Conservation (phyloP, 208 protist species). For the Vickermania spadyakhi region DNA sequence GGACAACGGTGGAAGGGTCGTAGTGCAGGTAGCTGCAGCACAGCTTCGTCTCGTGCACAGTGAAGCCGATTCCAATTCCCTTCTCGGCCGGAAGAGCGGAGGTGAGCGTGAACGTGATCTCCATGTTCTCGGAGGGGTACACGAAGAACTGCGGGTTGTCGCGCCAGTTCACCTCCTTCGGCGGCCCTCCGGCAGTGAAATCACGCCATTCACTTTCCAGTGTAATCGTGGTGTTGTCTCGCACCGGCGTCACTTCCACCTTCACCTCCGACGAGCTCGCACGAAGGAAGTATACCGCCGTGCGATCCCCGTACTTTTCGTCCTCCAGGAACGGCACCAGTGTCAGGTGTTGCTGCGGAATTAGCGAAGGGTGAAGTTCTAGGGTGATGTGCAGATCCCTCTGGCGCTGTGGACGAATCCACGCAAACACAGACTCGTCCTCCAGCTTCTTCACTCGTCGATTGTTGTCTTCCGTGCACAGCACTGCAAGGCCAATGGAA, state of each 20-base stretch:
- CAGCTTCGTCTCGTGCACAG: slow-evolving; percentile 39
- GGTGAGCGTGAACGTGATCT: slow-evolving; percentile 42
- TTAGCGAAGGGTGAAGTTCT: not conserved
- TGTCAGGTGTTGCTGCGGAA: slow-evolving; percentile 14
- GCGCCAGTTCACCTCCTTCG: slow-evolving; percentile 52
- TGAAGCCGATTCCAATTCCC: slow-evolving; percentile 43
- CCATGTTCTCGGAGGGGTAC: slow-evolving; percentile 50
- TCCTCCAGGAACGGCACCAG: slow-evolving; percentile 33
- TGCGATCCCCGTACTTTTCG: slow-evolving; percentile 8
- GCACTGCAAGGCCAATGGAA: slow-evolving; percentile 45
- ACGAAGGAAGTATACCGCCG: slow-evolving; percentile 25
- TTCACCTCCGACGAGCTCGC: slow-evolving; percentile 16
- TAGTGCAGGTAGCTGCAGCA: slow-evolving; percentile 67
- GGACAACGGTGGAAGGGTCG: slow-evolving; percentile 42
- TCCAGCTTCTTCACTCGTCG: slow-evolving; percentile 24
- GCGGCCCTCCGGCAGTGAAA: slow-evolving; percentile 34
- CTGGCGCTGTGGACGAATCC: slow-evolving; percentile 9
- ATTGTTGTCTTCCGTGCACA: slow-evolving; percentile 44
- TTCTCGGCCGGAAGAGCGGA: slow-evolving; percentile 7
- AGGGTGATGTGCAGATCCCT: slow-evolving; percentile 26
- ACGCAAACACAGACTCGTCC: slow-evolving; percentile 23
- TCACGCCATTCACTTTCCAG: slow-evolving; percentile 49
- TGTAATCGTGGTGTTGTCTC: slow-evolving; percentile 15
- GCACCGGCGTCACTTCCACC: slow-evolving; percentile 21
- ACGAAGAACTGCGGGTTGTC: slow-evolving; percentile 85